Conservation (phyloP, 2,329 filamentous ascomycete species). For the Neofusicoccum sp. region DNA sequence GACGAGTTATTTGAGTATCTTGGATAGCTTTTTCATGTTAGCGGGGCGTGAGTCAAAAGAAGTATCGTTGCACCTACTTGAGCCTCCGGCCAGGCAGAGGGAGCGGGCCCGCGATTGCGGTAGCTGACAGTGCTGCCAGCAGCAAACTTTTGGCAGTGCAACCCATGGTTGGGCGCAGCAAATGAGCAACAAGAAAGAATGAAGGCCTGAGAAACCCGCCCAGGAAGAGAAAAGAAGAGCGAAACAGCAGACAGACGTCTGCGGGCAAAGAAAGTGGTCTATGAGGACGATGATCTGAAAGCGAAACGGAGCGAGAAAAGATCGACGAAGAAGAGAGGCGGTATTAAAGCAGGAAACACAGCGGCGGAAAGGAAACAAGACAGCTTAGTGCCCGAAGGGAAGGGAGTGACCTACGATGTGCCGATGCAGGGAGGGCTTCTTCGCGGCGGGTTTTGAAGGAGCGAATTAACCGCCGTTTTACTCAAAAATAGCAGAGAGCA, state of each 20-base stretch:
- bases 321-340: conserved; percentile 20
- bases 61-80: conserved; percentile 28
- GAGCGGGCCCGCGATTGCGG: conserved; percentile 34
- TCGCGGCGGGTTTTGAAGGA: conserved; percentile 36
- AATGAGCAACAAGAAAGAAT: conserved; percentile 28
- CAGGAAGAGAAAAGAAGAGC: conserved; percentile 23
- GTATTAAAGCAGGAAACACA: conserved; percentile 26
- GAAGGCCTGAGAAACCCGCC: conserved; percentile 24
- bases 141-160: conserved; percentile 27
- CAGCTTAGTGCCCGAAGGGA: conserved; percentile 5
- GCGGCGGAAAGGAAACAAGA: conserved; percentile 24
- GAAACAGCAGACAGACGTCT: conserved; percentile 8
- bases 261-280: conserved; percentile 20
- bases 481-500: conserved; percentile 27
- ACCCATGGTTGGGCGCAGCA: conserved; percentile 23
- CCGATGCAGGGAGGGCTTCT: conserved; percentile 25
- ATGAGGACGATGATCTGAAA: conserved; percentile 29
- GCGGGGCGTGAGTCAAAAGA: background rate
- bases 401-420: conserved; percentile 22
- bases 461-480: conserved; percentile 40
- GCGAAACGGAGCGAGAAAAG: conserved; percentile 25
- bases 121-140: conserved; percentile 36
- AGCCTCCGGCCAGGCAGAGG: conserved; percentile 29
- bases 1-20: conserved; percentile 30
- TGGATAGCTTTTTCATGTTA: conserved; percentile 24